Conservation (phyloP, 1,139 yeast genomes). For the Arxiozyma slooffiae region DNA sequence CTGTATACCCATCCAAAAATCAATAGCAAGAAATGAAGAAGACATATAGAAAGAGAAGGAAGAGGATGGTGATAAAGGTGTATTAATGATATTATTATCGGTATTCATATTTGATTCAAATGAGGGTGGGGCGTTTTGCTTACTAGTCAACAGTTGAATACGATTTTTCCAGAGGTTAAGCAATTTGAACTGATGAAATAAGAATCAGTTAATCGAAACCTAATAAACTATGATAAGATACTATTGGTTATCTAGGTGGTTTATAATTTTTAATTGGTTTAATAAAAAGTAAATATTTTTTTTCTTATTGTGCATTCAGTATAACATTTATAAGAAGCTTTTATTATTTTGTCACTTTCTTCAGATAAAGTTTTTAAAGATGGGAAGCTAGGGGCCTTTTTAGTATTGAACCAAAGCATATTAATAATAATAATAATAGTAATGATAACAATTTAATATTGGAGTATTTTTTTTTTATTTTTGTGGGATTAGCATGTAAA, state of each 20-base stretch:
- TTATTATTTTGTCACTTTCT: background rate
- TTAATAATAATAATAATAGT: no score
- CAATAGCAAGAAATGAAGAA: constrained; percentile 36
- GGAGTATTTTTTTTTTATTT: background rate
- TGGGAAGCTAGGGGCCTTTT: background rate
- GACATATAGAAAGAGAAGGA: background rate
- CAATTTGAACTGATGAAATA: constrained; percentile 36
- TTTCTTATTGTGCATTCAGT: background rate
- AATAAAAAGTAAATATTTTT: background rate
- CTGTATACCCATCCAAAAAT: constrained; percentile 77
- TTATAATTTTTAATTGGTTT: constrained; percentile 17
- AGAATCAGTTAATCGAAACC: constrained; percentile 61
- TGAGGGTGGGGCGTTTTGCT: constrained; percentile 2
- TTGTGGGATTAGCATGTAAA: background rate
- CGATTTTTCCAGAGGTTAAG: constrained; percentile 21
- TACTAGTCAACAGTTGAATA: constrained; percentile 15
- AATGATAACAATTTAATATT: no score
- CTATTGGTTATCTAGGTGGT: constrained; percentile 53
- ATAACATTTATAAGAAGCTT: background rate
- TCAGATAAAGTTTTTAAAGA: background rate
- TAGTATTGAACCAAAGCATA: background rate
- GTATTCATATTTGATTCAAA: background rate
- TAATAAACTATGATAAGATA: constrained; percentile 74
- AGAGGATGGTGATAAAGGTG: background rate
- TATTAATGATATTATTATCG: background rate